Percentiles rank a stretch among this genome's conserved stretches.
phyloP scores from a whole-genome alignment of 1,284 basidiomycete species.

The Trametes polyzona region DNA sequence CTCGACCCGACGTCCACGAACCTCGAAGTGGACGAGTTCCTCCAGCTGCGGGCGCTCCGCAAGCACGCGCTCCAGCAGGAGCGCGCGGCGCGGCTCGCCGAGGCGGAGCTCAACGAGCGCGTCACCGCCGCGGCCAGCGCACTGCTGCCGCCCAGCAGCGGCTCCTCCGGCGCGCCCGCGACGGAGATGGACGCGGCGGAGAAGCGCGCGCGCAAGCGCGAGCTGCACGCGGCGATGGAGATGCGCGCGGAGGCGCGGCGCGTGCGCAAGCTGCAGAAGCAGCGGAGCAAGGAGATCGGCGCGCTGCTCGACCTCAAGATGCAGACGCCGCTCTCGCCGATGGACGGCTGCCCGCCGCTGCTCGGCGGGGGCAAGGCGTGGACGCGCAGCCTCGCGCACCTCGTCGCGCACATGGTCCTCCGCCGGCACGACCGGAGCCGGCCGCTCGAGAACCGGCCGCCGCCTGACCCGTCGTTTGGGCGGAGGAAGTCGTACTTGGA shows the following conservation, averaged over 20 bases:
- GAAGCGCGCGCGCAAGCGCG: slow-evolving; percentile 33
- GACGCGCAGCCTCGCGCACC: slow-evolving; percentile 47
- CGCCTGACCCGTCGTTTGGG: slow-evolving; percentile 18
- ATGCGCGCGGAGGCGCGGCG: slow-evolving; percentile 49
- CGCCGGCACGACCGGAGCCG: slow-evolving; percentile 46
- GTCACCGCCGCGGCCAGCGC: slow-evolving; percentile 29
- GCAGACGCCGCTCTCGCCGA: slow-evolving; percentile 27
- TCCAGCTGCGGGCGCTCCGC: slow-evolving; percentile 42
- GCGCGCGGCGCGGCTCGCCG: slow-evolving; percentile 42
- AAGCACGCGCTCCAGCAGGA: slow-evolving; percentile 45
- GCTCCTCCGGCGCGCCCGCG: neutral
- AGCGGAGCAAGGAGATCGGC: slow-evolving; percentile 54
- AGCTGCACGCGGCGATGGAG: slow-evolving; percentile 43
- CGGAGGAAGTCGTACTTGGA: slow-evolving; percentile 33
- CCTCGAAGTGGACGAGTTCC: slow-evolving; percentile 34
- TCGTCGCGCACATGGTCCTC: slow-evolving; percentile 62
- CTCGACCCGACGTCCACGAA: slow-evolving; percentile 45
- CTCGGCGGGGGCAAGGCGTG: slow-evolving; percentile 30
- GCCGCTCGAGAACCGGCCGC: slow-evolving; percentile 39
- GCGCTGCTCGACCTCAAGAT: slow-evolving; percentile 55
- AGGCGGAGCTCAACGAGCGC: slow-evolving; percentile 38
- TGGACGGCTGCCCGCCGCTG: slow-evolving; percentile 17
- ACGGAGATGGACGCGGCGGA: slow-evolving; percentile 25
- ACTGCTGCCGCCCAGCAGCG: slow-evolving; percentile 26
- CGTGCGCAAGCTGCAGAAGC: slow-evolving; percentile 52